These are phyloP conservation scores for Cytospora leucostoma DNA, from an alignment of 2,329 filamentous ascomycete species.

Conservation along the genomic window DNA sequence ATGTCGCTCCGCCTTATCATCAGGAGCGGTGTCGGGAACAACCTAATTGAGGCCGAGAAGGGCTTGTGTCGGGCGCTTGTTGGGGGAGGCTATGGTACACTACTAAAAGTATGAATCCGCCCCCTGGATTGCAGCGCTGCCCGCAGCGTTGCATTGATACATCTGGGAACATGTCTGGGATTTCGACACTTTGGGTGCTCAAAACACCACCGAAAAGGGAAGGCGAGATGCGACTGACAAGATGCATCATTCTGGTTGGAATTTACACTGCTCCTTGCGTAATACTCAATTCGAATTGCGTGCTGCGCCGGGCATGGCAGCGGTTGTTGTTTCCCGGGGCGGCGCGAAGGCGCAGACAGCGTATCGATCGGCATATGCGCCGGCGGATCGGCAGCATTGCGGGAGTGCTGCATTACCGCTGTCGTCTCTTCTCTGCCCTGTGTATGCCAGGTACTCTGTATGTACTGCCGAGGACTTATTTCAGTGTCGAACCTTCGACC, in stretches of 20 bases:
- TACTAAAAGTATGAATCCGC: background rate
- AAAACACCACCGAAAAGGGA: conserved; percentile 8
- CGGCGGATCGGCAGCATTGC: background rate
- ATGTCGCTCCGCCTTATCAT: conserved; percentile 19
- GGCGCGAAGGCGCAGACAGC: background rate
- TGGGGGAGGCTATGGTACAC: conserved; percentile 6
- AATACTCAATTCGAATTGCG: conserved; percentile 4
- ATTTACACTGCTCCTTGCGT: background rate
- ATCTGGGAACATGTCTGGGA: background rate
- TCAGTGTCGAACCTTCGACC: too few relatives aligned
- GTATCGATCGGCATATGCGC: background rate
- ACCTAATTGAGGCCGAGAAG: conserved; percentile 12
- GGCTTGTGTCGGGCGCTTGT: conserved; percentile 26
- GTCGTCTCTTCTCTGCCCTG: background rate
- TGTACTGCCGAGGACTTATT: too few relatives aligned
- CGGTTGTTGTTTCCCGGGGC: background rate
- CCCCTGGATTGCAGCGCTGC: background rate
- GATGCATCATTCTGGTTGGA: background rate
- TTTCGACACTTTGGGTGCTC: background rate
- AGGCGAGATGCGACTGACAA: conserved; percentile 6
- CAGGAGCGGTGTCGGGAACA: conserved; percentile 24
- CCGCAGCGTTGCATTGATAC: background rate
- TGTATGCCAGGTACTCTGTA: background rate
- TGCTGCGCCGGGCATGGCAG: conserved; percentile 6
- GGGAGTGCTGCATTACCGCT: background rate